Percentiles rank a stretch among this genome's conserved stretches.
phyloP scores from a whole-genome alignment of 2,329 filamentous ascomycete genomes.

The Microsporum audouinii region DNA sequence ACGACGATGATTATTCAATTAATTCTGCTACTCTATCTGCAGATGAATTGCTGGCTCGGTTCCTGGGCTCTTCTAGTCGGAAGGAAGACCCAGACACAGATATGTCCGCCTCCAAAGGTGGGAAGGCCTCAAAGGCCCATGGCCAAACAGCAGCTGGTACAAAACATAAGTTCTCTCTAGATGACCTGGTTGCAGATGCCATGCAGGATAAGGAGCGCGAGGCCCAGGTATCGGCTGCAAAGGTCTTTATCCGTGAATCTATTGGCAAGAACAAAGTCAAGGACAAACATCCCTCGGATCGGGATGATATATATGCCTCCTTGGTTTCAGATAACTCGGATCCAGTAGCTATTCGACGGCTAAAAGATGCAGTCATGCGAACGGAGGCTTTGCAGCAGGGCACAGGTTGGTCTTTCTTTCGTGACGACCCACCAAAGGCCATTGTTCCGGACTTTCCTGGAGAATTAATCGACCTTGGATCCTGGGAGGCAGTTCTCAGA shows the following conservation, averaged over 20 bases:
- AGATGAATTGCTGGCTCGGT: slow-evolving; percentile 37
- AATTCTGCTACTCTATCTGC: slow-evolving; percentile 42
- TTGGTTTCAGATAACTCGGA: slow-evolving; percentile 37
- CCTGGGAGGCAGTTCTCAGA: slow-evolving; percentile 24
- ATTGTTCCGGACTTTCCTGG: slow-evolving; percentile 26
- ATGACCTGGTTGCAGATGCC: slow-evolving; percentile 49
- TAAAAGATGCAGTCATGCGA: slow-evolving; percentile 47
- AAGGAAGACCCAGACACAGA: slow-evolving; percentile 8
- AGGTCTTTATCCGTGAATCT: slow-evolving; percentile 19
- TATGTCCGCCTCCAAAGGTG: slow-evolving; percentile 9
- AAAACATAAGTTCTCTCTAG: slow-evolving; percentile 54
- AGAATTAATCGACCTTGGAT: slow-evolving; percentile 21
- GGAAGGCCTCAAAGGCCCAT: slow-evolving; percentile 9
- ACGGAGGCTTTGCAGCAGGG: slow-evolving; percentile 48
- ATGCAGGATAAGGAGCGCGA: slow-evolving; percentile 49
- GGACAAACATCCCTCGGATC: slow-evolving; percentile 7
- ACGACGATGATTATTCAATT: slow-evolving; percentile 47
- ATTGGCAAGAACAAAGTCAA: slow-evolving; percentile 5
- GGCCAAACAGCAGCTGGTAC: slow-evolving; percentile 30
- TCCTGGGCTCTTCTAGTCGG: slow-evolving; percentile 16
- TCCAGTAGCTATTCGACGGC: slow-evolving; percentile 34
- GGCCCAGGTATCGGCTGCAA: slow-evolving; percentile 36
- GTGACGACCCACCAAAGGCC: slow-evolving; percentile 18
- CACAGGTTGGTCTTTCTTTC: slow-evolving; percentile 50
- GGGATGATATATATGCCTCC: slow-evolving; percentile 33